phyloP scores from a whole-genome alignment of 768 basidiomycete genomes.

The Clitopilus hobsonii region DNA sequence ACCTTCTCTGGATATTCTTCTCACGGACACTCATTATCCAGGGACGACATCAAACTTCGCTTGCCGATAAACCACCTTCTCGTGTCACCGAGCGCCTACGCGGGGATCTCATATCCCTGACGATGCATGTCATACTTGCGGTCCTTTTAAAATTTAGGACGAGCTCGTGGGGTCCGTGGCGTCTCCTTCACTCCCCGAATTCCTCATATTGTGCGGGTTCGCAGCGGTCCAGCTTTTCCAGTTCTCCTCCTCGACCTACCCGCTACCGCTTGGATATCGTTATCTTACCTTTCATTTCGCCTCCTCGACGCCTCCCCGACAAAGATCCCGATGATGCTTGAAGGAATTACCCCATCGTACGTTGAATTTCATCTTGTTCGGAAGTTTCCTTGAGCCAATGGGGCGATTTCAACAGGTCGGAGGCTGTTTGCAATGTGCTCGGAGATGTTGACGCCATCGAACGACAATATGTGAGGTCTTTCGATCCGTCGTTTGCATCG shows the following conservation, averaged over 20 bases:
- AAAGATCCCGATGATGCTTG: not conserved
- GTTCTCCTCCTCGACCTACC: not conserved
- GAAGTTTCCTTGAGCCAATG: too few species aligned
- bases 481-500: not conserved
- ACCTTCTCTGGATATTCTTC: not conserved
- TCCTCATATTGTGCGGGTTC: not conserved
- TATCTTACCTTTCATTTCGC: not conserved
- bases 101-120: conserved; percentile 1
- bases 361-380: not conserved
- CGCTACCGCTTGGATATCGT: not conserved
- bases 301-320: too few species aligned
- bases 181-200: not conserved
- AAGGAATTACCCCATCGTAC: not conserved
- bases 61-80: not conserved
- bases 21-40: not conserved
- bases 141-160: not conserved
- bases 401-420: not conserved
- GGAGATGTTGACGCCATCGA: not conserved
- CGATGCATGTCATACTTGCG: not conserved
- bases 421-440: not conserved
- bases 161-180: not conserved
- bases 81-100: not conserved
- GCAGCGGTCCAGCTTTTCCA: not conserved
- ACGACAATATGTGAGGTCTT: not conserved
- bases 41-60: not conserved